Evolutionary conservation across 129 eudicot genomes (phyloP), one percentile per base, ranked within the genome.

Genomic region (Lactuca sativa): DNA sequence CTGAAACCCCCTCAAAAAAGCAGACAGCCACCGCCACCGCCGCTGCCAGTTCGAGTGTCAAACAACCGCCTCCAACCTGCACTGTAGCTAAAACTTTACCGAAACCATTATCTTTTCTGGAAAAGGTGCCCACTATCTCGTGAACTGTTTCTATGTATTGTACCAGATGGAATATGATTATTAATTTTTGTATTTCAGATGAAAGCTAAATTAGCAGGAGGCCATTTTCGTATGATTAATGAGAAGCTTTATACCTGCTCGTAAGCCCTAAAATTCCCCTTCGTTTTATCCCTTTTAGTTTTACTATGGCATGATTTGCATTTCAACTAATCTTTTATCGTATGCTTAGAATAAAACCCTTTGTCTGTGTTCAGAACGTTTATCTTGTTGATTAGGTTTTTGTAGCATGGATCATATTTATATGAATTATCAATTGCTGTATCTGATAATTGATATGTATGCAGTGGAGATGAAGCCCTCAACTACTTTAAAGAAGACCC

Each of bases 231-330:
- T 41, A 92, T 92, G 98, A 70, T 92, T 38, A 92, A 92, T 48
- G 98, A 92, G 87, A 92, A 92, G 83, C 98, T 92, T 25, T 92
- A 92, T 78, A 92, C 98, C 59, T 89, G 98, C 90, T 82, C 86
- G 98, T 92, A 82, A 60, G 86, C 52, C 49, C n/a, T 73, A 52
- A 69, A 51, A 51, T 4, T 25, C 25, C 15, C 3, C 33, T 30
- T 2, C 16, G 52, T 51, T 72, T 38, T 73, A 30, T 10, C 21
- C 9, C 57, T 72, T 72, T 14, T 51, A 34, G 25, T 72, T 72
- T 14, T 51, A 34, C 2, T 10, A 41, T 6, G 10, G 5, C 32
- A 25, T 60, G 11, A 17, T 9, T 33, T 33, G 30, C 40, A 32
- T 57, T 49, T 7, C n/a, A 55, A 17, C 4, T 21, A 37, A 17